phyloP scores from a whole-genome alignment of 2,329 filamentous ascomycete species.

The Microdochium nivale region DNA sequence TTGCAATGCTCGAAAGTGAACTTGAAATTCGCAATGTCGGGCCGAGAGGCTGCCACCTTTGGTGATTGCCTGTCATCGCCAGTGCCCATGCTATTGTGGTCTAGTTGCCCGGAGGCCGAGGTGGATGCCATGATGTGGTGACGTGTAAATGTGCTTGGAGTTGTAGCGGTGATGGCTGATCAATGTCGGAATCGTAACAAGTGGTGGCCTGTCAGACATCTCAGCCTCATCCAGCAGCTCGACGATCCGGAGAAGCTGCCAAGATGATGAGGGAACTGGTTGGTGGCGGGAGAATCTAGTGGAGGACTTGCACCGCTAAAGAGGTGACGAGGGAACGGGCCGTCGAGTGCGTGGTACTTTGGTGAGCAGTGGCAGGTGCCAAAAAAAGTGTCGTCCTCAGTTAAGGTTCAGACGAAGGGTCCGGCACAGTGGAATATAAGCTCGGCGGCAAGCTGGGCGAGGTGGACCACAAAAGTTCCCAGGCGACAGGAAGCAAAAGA shows the following conservation, averaged over 20 bases:
- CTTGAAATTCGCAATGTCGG: slow-evolving; percentile 9
- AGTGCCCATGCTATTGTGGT: not conserved
- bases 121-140: not conserved
- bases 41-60: slow-evolving; percentile 2
- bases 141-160: no score
- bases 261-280: not conserved
- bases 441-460: not conserved
- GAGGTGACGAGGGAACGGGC: not conserved
- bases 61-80: not conserved
- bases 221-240: no score
- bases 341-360: not conserved
- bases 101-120: not conserved
- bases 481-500: not conserved
- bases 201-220: no score
- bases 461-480: not conserved
- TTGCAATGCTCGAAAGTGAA: slow-evolving; percentile 10
- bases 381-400: not conserved
- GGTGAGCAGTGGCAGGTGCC: not conserved
- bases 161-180: no score
- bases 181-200: no score
- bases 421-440: not conserved
- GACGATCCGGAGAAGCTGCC: not conserved
- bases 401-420: slow-evolving; percentile 13
- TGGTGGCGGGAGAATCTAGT: not conserved
- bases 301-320: not conserved